Evolutionary conservation across 164 flowering plant species (phyloP), one percentile per base, ranked within the genome.

Genomic region (Vitis rupestris): DNA sequence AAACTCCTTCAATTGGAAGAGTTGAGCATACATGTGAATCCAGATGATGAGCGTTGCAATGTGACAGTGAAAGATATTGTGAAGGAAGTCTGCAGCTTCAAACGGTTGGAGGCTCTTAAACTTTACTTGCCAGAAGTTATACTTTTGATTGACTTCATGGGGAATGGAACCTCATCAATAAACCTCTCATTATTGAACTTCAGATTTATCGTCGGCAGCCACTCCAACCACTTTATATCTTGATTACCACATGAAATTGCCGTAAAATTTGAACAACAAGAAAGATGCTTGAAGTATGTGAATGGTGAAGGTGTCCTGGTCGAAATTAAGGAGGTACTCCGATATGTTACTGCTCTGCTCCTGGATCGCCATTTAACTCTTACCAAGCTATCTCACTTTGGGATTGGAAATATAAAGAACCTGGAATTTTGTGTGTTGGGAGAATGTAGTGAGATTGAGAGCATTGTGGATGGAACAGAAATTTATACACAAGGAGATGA

Each of bases 371-470:
- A 72, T 64, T 2, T 16, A 31, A 60, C 47, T 53, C 44, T 60
- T 8, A 37, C 54, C 53, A 58, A 30, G n/a, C 56, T 76, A 15
- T 67, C 72, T 4, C 62, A 67, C 23, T 72, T 76, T 15, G 64
- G 66, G 4, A 31, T 52, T 9, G 65, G 27, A 47, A 63, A 64
- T 10, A 29, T 66, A 49, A 66, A 63, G 30, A 11, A 13, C 11
- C 59, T 76, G 12, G 30, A 59, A 31, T 51, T 15, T 19, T 76
- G 75, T 27, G 15, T 55, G n/a, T 17, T 76, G 13, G 58, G 37
- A 15, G 66, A 61, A 1, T 76, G 79, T 31, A 63, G 65, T 59
- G 67, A 64, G 59, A 23, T 76, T 14, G 29, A 59, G 49, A 50
- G 53, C 9, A 7, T 76, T 10, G 10, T 71, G 2, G 65, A 63